phyloP scores from a whole-genome alignment of 2,329 filamentous ascomycete species.

The Claviceps pusilla region DNA sequence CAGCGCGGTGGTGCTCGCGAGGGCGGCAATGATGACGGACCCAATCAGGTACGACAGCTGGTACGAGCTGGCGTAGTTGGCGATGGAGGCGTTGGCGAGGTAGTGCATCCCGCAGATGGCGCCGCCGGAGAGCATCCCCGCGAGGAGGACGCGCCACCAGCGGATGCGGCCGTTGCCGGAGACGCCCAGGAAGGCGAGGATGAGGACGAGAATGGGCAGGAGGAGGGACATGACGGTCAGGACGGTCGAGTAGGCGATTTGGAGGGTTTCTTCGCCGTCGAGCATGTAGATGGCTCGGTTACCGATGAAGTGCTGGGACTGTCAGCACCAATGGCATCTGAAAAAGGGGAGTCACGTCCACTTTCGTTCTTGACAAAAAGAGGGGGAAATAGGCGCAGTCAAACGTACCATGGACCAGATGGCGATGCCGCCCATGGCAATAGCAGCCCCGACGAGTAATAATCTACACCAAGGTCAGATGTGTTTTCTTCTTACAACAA shows the following conservation, averaged over 20 bases:
- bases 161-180: constrained; percentile 42
- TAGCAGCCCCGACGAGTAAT: constrained; percentile 46
- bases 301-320: constrained; percentile 38
- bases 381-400: too few relatives aligned
- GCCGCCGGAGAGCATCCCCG: constrained; percentile 55
- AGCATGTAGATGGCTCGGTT: constrained; percentile 62
- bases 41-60: constrained; percentile 44
- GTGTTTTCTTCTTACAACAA: too few relatives aligned
- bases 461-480: constrained; percentile 27
- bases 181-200: constrained; percentile 57
- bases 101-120: constrained; percentile 78
- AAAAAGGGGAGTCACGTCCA: too few relatives aligned
- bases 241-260: constrained; percentile 56
- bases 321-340: background rate
- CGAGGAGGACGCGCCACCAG: constrained; percentile 41
- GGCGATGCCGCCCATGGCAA: constrained; percentile 59
- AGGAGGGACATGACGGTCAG: constrained; percentile 66
- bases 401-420: constrained; percentile 54
- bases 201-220: constrained; percentile 58
- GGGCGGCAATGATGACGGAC: constrained; percentile 54
- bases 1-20: constrained; percentile 53
- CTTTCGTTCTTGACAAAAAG: too few relatives aligned
- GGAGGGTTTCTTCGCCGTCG: constrained; percentile 42
- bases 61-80: constrained; percentile 57
- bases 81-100: constrained; percentile 62